A percentile compares a stretch with the other conserved stretches of the same genome.
Conservation (phyloP, 1,139 yeast species). For the Pichia sp. region DNA sequence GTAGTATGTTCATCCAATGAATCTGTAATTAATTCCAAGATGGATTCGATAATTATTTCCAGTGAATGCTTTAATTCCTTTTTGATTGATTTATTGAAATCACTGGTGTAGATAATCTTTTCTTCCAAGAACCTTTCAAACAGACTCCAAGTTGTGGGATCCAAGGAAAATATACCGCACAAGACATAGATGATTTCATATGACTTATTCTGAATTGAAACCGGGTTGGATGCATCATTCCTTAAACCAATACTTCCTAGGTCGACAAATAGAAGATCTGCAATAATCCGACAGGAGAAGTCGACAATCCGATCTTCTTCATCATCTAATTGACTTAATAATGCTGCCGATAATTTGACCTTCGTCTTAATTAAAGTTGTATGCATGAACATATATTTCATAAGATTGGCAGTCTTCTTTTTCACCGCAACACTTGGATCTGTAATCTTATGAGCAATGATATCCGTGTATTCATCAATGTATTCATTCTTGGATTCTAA, state of each 20-base stretch:
- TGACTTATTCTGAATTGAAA: constrained; percentile 13
- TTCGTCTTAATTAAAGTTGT: constrained; percentile 36
- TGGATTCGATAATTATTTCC: constrained; percentile 29
- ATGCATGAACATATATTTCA: constrained; percentile 45
- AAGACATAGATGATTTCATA: constrained; percentile 35
- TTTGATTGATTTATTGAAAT: constrained; percentile 21
- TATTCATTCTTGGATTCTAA: constrained; percentile 44
- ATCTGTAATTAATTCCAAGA: constrained; percentile 33
- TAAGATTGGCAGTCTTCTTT: constrained; percentile 56
- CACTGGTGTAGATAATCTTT: constrained; percentile 36
- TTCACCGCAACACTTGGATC: constrained; percentile 69
- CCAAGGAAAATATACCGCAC: constrained; percentile 36
- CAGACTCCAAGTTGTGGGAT: constrained; percentile 38
- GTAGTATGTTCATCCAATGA: constrained; percentile 13
- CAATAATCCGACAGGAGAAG: constrained; percentile 40
- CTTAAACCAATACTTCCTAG: no score
- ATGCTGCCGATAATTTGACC: constrained; percentile 45
- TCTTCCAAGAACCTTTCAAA: constrained; percentile 46
- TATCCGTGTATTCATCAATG: constrained; percentile 46
- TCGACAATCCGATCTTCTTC: constrained; percentile 62
- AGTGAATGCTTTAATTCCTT: constrained; percentile 24
- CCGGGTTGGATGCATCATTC: not conserved
- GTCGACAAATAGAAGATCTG: constrained; percentile 45
- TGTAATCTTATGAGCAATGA: constrained; percentile 47
- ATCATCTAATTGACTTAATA: constrained; percentile 60